These are phyloP conservation scores for Puccinia horiana DNA, from an alignment of 1,284 basidiomycete genomes.

Conservation along the genomic window DNA sequence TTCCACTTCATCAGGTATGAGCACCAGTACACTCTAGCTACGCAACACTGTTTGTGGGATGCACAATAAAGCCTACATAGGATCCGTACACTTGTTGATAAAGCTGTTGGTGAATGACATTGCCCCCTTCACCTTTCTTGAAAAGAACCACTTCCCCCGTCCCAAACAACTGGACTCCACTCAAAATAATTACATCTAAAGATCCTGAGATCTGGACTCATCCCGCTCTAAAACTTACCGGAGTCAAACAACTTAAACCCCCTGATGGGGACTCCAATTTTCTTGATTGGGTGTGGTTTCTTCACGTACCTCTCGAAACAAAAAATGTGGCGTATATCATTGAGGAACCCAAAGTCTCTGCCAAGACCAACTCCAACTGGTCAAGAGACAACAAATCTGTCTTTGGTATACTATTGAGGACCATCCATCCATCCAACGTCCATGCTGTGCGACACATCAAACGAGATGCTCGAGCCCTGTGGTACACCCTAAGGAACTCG, in stretches of 20 bases:
- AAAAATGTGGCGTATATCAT: slow-evolving; percentile 5
- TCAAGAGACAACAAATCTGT: not conserved
- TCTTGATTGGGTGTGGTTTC: not conserved
- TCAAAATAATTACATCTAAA: too few relatives aligned
- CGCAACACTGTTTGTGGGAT: too few relatives aligned
- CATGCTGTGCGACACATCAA: not conserved
- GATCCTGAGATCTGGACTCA: too few relatives aligned
- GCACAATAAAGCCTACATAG: too few relatives aligned
- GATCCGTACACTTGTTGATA: too few relatives aligned
- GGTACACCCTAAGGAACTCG: not conserved
- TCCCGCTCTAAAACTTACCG: not conserved
- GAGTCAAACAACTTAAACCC: not conserved
- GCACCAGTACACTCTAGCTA: too few relatives aligned
- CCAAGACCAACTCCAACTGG: slow-evolving; percentile 14
- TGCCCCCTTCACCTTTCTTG: too few relatives aligned
- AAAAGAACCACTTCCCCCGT: too few relatives aligned
- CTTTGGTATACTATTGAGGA: not conserved
- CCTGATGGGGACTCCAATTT: slow-evolving; percentile 20
- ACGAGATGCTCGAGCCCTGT: not conserved
- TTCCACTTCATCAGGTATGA: too few relatives aligned
- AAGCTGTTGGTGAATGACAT: too few relatives aligned
- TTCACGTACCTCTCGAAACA: not conserved
- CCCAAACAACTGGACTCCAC: too few relatives aligned
- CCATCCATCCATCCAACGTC: not conserved
- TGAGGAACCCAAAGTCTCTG: not conserved